Evolutionary conservation across 2,329 filamentous ascomycete species (phyloP), one percentile per base, ranked within the genome.

Genomic region (Westerdykella sp.): DNA sequence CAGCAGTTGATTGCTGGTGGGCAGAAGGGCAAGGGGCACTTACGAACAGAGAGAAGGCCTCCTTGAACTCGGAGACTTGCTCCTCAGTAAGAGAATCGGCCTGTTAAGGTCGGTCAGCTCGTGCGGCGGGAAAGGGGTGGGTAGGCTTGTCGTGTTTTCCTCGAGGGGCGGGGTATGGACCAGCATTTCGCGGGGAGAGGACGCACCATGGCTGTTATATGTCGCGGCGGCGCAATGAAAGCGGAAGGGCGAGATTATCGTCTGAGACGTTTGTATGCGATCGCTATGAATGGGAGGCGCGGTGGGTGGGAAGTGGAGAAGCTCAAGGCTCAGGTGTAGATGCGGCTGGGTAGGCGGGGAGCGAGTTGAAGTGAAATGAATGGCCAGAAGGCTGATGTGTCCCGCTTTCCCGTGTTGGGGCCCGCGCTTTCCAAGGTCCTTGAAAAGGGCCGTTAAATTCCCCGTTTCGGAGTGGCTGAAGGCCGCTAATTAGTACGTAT

Each of bases 41-140:
- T 84, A 98, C 93, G 74, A 98, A 98, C 57, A 98, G 87, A 71
- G 93, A 98, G 77, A 98, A 98, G 43, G 93, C 93, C 78, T 98
- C 93, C 86, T 97, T 98, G 80, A 97, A 98, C 78, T 98, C 93
- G 70, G 93, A 97, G 71, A 98, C 93, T 81, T 98, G 93, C 78
- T 98, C 93, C 80, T 98, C 93, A 63, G 93, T 97, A 68, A 98
- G 85, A 72, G 91, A 91, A 72, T 98, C 93, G 71, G 91, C 91
- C 91, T 97, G 70, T 45, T 39, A 28, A 21, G 43, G 38, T 9
- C 7, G 34, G 61, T 67, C 46, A 67, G 65, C 22, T 16, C 34
- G 16, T 41, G 47, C 28, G 38, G 41, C 7, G 25, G 9, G 32
- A 35, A 21, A 48, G 45, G 23, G 28, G 6, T 37, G 34, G 44